Percentiles rank a stretch among this genome's conserved stretches.
These are phyloP conservation scores for Cladochytrium tenue DNA, from an alignment of 371 early-diverging fungal genomes.

Conservation along the genomic window DNA sequence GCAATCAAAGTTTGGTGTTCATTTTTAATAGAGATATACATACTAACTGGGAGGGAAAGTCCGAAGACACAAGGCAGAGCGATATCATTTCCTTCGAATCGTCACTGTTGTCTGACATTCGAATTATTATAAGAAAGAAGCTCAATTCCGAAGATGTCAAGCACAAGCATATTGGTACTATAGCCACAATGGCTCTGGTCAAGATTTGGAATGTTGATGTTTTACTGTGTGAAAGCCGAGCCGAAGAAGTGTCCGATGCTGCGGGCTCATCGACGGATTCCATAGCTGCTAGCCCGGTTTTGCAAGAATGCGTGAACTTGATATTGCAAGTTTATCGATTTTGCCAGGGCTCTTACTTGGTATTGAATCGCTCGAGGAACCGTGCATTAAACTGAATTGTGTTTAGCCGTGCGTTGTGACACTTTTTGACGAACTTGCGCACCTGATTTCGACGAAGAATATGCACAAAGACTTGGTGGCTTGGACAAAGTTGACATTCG, in stretches of 20 bases:
- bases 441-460: constrained; percentile 6
- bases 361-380: neutral
- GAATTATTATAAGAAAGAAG: constrained; percentile 24
- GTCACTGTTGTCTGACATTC: constrained; percentile 17
- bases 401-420: constrained; percentile 2
- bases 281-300: too few relatives aligned
- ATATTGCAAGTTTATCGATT: neutral
- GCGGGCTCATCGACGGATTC: too few relatives aligned
- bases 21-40: neutral
- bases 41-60: neutral
- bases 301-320: neutral
- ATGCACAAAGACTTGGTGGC: constrained; percentile 9
- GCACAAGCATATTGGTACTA: constrained; percentile 28
- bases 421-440: constrained; percentile 25
- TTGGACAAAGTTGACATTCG: constrained; percentile 13
- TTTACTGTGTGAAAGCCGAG: too few relatives aligned
- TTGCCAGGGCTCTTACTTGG: neutral
- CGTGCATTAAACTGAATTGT: neutral
- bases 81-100: constrained; percentile 20
- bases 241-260: too few relatives aligned
- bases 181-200: constrained; percentile 23
- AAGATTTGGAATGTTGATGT: constrained; percentile 6
- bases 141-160: constrained; percentile 16
- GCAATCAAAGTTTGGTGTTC: constrained; percentile 14
- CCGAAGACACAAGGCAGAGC: neutral